Conservation (phyloP, 1,284 basidiomycete genomes). For the Thelephora terrestris region DNA sequence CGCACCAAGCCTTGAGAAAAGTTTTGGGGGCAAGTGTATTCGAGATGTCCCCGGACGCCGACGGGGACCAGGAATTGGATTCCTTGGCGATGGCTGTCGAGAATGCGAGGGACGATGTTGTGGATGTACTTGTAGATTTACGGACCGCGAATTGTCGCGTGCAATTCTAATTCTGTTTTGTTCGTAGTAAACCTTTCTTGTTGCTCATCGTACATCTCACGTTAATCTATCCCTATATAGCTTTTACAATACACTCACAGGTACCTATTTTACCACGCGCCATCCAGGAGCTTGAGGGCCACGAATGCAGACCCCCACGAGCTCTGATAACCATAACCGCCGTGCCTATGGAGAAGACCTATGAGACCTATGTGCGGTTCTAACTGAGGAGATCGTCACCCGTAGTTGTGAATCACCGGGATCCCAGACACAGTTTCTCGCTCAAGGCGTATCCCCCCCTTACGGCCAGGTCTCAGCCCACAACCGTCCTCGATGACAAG, state of each 20-base stretch:
- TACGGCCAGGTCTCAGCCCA: conserved; percentile 37
- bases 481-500: conserved; percentile 62
- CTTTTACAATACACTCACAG: neutral
- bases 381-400: conserved; percentile 20
- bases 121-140: conserved; percentile 47
- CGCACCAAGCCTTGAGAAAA: conserved; percentile 35
- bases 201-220: neutral
- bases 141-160: neutral
- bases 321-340: conserved; percentile 34
- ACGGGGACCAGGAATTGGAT: conserved; percentile 21
- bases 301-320: conserved; percentile 36
- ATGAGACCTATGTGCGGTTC: neutral
- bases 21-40: conserved; percentile 51
- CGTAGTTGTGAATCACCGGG: conserved; percentile 37
- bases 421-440: conserved; percentile 22
- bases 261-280: conserved; percentile 11
- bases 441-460: conserved; percentile 35
- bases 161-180: neutral
- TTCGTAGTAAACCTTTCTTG: neutral
- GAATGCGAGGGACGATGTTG: conserved; percentile 57
- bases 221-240: neutral
- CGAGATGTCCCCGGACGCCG: conserved; percentile 25
- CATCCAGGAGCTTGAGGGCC: conserved; percentile 44
- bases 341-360: conserved; percentile 24
- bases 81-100: conserved; percentile 33